A percentile compares a stretch with the other conserved stretches of the same genome.
phyloP scores from a whole-genome alignment of 2,329 filamentous ascomycete genomes.

The Leptoxyphium fumago region DNA sequence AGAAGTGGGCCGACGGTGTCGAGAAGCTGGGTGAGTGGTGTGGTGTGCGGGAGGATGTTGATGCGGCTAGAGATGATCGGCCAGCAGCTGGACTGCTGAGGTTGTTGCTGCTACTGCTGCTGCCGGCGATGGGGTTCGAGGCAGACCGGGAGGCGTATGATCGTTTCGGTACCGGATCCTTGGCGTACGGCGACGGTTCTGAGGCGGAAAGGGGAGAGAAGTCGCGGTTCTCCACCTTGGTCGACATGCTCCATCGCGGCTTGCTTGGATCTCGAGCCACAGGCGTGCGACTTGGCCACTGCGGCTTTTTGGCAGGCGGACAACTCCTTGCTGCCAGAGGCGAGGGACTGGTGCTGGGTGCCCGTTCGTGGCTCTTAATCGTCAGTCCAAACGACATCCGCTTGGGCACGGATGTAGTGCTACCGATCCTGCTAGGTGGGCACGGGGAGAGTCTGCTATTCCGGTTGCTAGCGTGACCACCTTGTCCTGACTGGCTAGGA shows the following conservation, averaged over 20 bases:
- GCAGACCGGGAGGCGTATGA: conserved; percentile 7
- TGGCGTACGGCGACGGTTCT: conserved; percentile 21
- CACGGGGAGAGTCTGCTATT: background rate
- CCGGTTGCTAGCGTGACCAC: background rate
- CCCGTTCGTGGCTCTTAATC: conserved; percentile 5
- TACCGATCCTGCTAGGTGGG: background rate
- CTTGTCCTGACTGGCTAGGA: conserved; percentile 11
- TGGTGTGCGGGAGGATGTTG: background rate
- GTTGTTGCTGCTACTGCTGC: background rate
- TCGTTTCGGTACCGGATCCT: conserved; percentile 16
- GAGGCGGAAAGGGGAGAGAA: conserved; percentile 19
- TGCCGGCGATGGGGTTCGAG: conserved; percentile 4
- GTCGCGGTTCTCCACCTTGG: conserved; percentile 11
- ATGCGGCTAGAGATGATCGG: background rate
- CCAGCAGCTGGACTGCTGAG: too few species aligned
- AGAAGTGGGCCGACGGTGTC: background rate
- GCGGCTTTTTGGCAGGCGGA: background rate
- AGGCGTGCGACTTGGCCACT: background rate
- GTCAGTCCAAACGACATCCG: conserved; percentile 8
- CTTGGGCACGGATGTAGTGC: conserved; percentile 1
- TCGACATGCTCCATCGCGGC: conserved; percentile 10
- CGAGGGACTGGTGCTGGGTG: background rate
- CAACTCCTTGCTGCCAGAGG: background rate
- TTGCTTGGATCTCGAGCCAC: conserved; percentile 2
- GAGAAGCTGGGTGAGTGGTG: background rate